A percentile compares a stretch with the other conserved stretches of the same genome.
phyloP scores from a whole-genome alignment of 2,329 filamentous ascomycete species.

The Monosporascus sp. region DNA sequence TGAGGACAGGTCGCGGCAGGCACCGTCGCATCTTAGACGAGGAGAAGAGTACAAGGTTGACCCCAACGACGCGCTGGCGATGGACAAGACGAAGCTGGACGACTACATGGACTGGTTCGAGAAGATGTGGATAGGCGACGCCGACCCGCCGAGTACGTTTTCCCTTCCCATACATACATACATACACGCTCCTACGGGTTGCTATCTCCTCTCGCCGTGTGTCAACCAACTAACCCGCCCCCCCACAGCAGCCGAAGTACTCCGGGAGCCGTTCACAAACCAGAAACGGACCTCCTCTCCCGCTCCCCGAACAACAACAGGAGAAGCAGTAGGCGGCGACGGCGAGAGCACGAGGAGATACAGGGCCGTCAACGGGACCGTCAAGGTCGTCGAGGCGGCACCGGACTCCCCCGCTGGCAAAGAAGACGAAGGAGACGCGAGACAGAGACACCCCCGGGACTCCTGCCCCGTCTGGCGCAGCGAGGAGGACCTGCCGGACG shows the following conservation, averaged over 20 bases:
- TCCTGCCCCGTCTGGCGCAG: slow-evolving; percentile 28
- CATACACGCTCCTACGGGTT: not conserved
- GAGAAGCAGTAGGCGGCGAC: slow-evolving; percentile 3
- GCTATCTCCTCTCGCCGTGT: not conserved
- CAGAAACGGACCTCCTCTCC: slow-evolving; percentile 8
- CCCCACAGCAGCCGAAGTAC: slow-evolving; percentile 15
- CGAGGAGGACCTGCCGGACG: slow-evolving; percentile 35
- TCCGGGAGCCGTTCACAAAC: slow-evolving; percentile 17
- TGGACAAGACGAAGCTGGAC: slow-evolving; percentile 58
- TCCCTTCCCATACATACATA: not conserved
- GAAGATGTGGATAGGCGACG: slow-evolving; percentile 52
- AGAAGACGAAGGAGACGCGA: slow-evolving; percentile 11
- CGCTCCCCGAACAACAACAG: not conserved
- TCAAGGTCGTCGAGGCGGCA: slow-evolving; percentile 8
- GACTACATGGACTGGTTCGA: slow-evolving; percentile 79
- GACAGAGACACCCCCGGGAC: slow-evolving; percentile 21
- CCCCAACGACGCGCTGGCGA: slow-evolving; percentile 29
- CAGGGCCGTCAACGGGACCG: slow-evolving; percentile 10
- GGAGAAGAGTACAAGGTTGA: slow-evolving; percentile 26
- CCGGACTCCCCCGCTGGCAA: slow-evolving; percentile 1
- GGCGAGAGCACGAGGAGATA: slow-evolving; percentile 13
- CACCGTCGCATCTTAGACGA: slow-evolving; percentile 11
- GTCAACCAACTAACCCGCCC: not conserved
- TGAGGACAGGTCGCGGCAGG: slow-evolving; percentile 20
- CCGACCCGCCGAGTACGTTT: slow-evolving; percentile 31